Conservation (phyloP, 1,139 yeast species). For the Suhomyces anneliseae region DNA sequence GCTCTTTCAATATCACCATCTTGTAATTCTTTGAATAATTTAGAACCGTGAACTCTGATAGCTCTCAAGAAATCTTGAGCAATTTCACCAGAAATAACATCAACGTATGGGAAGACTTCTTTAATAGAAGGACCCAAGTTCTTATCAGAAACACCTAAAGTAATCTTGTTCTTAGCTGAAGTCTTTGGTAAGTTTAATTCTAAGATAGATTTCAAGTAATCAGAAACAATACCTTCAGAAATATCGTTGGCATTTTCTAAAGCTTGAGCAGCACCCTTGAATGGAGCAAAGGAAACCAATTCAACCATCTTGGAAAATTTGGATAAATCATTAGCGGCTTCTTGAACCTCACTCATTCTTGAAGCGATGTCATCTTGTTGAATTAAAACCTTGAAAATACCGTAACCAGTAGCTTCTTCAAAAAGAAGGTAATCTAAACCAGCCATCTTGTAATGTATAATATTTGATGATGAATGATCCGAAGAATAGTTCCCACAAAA, state of each 20-base stretch:
- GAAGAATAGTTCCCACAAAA: constrained; percentile 4
- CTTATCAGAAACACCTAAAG: constrained; percentile 89
- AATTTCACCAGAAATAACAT: constrained; percentile 86
- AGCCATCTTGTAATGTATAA: constrained; percentile 36
- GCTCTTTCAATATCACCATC: constrained; percentile 97
- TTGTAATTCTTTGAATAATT: constrained; percentile 87
- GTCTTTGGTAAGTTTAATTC: constrained; percentile 92
- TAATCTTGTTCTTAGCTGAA: constrained; percentile 62
- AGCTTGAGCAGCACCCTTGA: constrained; percentile 99
- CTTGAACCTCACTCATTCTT: constrained; percentile 90
- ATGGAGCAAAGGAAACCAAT: constrained; percentile 94
- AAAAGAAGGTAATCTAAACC: constrained; percentile 89
- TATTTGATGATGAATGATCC: constrained; percentile 6
- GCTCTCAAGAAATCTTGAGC: constrained; percentile 97
- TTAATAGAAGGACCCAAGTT: constrained; percentile 96
- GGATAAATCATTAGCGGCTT: constrained; percentile 82
- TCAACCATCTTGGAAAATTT: constrained; percentile 91
- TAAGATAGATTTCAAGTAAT: constrained; percentile 82
- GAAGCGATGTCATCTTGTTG: constrained; percentile 96
- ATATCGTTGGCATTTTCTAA: constrained; percentile 97
- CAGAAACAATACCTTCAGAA: constrained; percentile 94
- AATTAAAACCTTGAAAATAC: constrained; percentile 87
- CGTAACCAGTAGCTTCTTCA: constrained; percentile 99
- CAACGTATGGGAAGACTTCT: constrained; percentile 84
- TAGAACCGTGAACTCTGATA: constrained; percentile 85